Evolutionary conservation across 495 filamentous ascomycete genomes (phyloP).

Genomic region (Penicillium turbatum): DNA sequence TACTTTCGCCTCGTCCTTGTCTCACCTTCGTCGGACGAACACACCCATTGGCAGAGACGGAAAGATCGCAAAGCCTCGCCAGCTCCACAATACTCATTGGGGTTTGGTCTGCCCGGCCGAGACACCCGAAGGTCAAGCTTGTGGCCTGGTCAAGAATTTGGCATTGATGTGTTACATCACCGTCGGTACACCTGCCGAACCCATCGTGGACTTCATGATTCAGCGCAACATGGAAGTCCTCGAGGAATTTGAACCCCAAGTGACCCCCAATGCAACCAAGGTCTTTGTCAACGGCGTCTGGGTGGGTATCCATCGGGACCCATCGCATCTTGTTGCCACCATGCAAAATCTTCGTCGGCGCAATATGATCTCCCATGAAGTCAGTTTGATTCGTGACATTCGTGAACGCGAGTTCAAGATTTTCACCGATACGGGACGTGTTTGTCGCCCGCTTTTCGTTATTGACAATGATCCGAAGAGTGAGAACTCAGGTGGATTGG

Average conservation of each 20-base stretch:
- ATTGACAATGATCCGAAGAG: conserved; percentile 72
- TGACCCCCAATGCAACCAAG: conserved; percentile 90
- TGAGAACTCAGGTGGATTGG: conserved; percentile 67
- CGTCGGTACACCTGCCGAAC: conserved; percentile 82
- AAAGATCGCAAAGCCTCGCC: conserved; percentile 96
- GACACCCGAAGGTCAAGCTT: conserved; percentile 97
- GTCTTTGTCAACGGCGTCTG: conserved; percentile 97
- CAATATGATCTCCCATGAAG: conserved; percentile 76
- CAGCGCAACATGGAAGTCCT: conserved; percentile 91
- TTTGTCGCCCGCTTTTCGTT: conserved; percentile 88
- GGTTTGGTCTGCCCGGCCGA: conserved; percentile 96
- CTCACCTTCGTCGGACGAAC: conserved; percentile 94
- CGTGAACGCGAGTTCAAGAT: conserved; percentile 97
- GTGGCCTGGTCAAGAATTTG: conserved; percentile 96
- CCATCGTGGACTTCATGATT: conserved; percentile 92
- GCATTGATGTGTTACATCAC: conserved; percentile 98
- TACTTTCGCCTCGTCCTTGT: conserved; percentile 92
- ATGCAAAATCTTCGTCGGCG: conserved; percentile 73
- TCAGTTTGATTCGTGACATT: conserved; percentile 90
- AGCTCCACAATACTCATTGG: conserved; percentile 99
- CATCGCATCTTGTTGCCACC: conserved; percentile 70
- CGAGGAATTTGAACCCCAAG: conserved; percentile 89
- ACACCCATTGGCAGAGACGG: conserved; percentile 96
- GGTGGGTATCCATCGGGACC: conserved; percentile 83
- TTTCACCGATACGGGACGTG: conserved; percentile 92